These are phyloP conservation scores for Porphyrellus cyaneotinctus DNA, from an alignment of 768 basidiomycete species.

Conservation along the genomic window DNA sequence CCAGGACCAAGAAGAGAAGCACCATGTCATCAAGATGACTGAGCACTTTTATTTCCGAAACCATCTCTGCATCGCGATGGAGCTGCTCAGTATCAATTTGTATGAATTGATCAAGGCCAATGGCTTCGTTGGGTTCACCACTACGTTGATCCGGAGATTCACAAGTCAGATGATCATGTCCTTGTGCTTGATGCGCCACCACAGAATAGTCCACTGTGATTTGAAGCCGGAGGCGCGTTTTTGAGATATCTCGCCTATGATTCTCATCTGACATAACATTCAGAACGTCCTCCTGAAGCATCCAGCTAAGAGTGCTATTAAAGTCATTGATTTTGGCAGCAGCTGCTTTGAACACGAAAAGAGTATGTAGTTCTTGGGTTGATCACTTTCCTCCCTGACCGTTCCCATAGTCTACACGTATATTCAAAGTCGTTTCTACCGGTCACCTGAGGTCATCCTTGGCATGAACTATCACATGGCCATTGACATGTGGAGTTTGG, in stretches of 20 bases:
- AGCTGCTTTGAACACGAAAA: conserved; percentile 99
- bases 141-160: conserved; percentile 90
- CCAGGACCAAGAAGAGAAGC: conserved; percentile 96
- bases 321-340: conserved; percentile 98
- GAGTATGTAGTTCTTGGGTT: conserved; percentile 52
- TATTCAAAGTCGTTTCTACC: conserved; percentile 99
- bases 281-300: conserved; percentile 94
- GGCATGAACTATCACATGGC: conserved; percentile 99
- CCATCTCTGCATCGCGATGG: conserved; percentile 98
- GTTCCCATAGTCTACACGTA: conserved; percentile 85
- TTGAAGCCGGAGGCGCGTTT: conserved; percentile 88
- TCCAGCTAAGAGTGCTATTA: conserved; percentile 93
- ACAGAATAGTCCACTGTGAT: conserved; percentile 98
- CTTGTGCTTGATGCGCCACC: conserved; percentile 89
- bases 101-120: conserved; percentile 99
- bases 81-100: conserved; percentile 94
- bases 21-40: conserved; percentile 96
- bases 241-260: not conserved
- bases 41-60: conserved; percentile 98
- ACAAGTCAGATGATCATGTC: conserved; percentile 94
- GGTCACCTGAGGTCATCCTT: conserved; percentile 98
- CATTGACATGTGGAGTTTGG: conserved; percentile 99
- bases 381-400: conserved; percentile 4
- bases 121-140: conserved; percentile 97
- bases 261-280: conserved; percentile 2